These are phyloP conservation scores for Chloris gayana DNA, from an alignment of 176 grass and related monocot genomes.

Conservation along the genomic window DNA sequence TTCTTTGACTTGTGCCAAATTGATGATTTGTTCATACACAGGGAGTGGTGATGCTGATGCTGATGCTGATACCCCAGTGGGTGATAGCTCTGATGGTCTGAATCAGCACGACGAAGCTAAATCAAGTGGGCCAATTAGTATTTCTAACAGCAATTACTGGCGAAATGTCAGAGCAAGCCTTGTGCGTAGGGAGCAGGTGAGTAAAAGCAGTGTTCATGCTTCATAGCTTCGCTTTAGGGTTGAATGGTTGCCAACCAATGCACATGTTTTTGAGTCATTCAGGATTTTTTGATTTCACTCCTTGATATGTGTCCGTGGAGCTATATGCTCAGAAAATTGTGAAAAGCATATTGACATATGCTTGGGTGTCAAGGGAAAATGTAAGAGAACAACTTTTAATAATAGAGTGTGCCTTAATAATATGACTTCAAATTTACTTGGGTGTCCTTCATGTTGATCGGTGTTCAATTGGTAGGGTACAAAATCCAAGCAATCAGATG, in stretches of 20 bases:
- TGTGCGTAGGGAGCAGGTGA: conserved; percentile 71
- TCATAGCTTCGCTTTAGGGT: too few relatives aligned
- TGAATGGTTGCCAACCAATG: too few relatives aligned
- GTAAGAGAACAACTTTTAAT: not conserved
- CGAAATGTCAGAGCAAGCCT: conserved; percentile 92
- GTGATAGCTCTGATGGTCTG: conserved; percentile 50
- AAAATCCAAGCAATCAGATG: not conserved
- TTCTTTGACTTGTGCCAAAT: not conserved
- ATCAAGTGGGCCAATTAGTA: conserved; percentile 30
- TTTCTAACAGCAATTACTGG: conserved; percentile 67
- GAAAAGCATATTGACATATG: not conserved
- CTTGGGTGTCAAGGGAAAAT: not conserved
- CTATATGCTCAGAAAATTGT: conserved; percentile 4
- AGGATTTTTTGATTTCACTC: not conserved
- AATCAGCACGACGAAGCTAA: conserved; percentile 43
- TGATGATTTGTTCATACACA: conserved; percentile 37
- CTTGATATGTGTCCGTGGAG: not conserved
- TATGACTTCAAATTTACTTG: conserved; percentile 7
- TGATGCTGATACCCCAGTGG: conserved; percentile 56
- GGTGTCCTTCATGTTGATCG: not conserved
- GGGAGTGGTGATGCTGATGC: conserved; percentile 61
- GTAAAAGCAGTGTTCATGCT: too few relatives aligned
- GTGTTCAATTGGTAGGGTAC: not conserved
- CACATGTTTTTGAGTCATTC: not conserved
- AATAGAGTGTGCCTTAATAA: not conserved